phyloP scores from a whole-genome alignment of 192 early-diverging fungal genomes.

The Backusella macrospora region DNA sequence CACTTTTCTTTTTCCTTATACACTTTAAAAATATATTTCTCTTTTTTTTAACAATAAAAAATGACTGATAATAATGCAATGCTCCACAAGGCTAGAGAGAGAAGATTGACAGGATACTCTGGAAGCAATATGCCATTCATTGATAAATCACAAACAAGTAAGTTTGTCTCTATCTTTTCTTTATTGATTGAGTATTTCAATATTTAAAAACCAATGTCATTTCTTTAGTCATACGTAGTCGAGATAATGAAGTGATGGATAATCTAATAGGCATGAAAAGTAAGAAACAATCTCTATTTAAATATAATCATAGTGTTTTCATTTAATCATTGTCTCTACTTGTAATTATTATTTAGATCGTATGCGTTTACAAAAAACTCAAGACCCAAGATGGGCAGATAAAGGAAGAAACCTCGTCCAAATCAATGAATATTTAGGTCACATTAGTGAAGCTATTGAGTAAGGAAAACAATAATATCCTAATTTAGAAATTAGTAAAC shows the following conservation, averaged over 20 bases:
- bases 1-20: not conserved
- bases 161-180: not conserved
- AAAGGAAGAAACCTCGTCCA: constrained; percentile 82
- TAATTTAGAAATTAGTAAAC: constrained; percentile 8
- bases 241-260: not conserved
- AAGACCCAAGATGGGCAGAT: constrained; percentile 79
- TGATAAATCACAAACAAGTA: constrained; percentile 2
- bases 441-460: constrained; percentile 99
- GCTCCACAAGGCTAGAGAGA: not conserved
- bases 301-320: not conserved
- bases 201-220: not conserved
- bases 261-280: not conserved
- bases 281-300: not conserved
- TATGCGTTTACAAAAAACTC: constrained; percentile 49
- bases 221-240: not conserved
- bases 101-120: not conserved
- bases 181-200: not conserved
- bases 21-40: not conserved
- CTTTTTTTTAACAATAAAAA: not conserved
- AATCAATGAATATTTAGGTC: constrained; percentile 99
- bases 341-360: constrained; percentile 29
- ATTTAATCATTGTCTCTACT: too few relatives aligned
- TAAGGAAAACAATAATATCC: constrained; percentile 42
- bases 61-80: not conserved
- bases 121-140: not conserved